Base-by-base conservation (phyloP, 768 basidiomycete species). In the Daedaleopsis nitida region DNA sequence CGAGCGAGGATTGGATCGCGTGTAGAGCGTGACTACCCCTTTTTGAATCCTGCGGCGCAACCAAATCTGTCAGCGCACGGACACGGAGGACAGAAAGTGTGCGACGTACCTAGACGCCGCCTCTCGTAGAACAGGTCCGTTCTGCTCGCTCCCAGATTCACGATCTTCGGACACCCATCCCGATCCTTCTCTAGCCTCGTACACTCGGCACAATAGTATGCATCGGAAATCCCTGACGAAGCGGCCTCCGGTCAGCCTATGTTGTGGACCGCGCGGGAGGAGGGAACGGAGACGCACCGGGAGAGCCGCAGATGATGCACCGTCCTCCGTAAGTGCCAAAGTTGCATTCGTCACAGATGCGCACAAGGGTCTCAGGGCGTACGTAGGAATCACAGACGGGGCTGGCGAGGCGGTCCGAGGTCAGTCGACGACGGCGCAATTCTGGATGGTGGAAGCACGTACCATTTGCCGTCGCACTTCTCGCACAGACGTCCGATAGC, bases 391-490 rank as follows among this genome's bases (percentile, higher is more conserved):
- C 96, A 79, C 96, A 99, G 48, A 98, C 93, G 10, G 96, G 96
- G 74, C 96, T 99, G 58, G 10, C 21, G 35, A 5, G 10, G 23
- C 47, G 23, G 45, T 19, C 45, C 17, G 7, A 16, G 14, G n/a
- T 47, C 17, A 23, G 45, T 47, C 45, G 21, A 47, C 21, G 27
- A 32, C 27, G 27, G 7, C 27, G 27, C 27, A 7, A 32, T 32
- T 7, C 27, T 47, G 45, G 23, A 5, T 13, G 13, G 27, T 47
- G 32, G 21, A 13, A 47, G 52, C 9, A 72, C 88, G 62, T 69
- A 97, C 96, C 97, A 99, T 87, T 98, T 98, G 53, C 97, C 97
- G 73, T 99, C 97, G 71, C 96, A 98, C 75, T 98, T 98, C 78
- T 99, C 97, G 75, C 97, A 99, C 54, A 98, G 83, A 69, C 97